A percentile compares a stretch with the other conserved stretches of the same genome.
Conservation (phyloP, 208 protist genomes). For the Borovskyia barvae region DNA sequence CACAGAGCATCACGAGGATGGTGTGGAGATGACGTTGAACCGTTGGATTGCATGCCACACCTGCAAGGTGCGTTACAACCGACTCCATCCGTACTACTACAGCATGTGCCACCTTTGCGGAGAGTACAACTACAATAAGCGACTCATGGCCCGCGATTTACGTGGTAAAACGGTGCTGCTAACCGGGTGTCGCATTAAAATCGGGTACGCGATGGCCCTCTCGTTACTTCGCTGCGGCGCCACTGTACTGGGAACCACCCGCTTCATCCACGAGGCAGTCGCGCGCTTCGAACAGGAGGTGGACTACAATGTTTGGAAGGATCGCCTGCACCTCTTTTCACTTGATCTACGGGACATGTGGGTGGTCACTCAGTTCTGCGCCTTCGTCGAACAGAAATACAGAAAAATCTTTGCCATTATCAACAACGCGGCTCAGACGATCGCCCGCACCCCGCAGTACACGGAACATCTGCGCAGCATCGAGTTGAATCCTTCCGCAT, state of each 20-base stretch:
- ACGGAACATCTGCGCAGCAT: constrained; percentile 82
- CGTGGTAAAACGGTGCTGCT: constrained; percentile 91
- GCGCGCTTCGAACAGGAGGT: constrained; percentile 79
- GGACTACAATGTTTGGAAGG: constrained; percentile 89
- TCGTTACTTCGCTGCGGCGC: constrained; percentile 85
- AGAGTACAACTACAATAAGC: constrained; percentile 95
- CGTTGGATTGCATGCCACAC: constrained; percentile 77
- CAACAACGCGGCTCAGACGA: constrained; percentile 98
- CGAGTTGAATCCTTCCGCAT: constrained; percentile 49
- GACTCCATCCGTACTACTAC: constrained; percentile 97
- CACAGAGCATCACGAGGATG: constrained; percentile 37
- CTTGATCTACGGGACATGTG: constrained; percentile 95
- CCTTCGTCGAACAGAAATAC: constrained; percentile 66
- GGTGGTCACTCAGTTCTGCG: constrained; percentile 92
- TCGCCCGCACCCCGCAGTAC: constrained; percentile 92
- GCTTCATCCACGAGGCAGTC: constrained; percentile 90
- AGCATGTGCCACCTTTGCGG: constrained; percentile 95
- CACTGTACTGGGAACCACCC: constrained; percentile 83
- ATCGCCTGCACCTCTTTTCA: constrained; percentile 93
- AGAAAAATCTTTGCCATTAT: constrained; percentile 91
- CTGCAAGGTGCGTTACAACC: constrained; percentile 83
- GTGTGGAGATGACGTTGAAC: constrained; percentile 39
- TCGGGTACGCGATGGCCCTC: constrained; percentile 92
- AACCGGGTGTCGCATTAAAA: constrained; percentile 93
- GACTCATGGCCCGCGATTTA: constrained; percentile 88